Base-by-base conservation (phyloP, 208 protist species). In the Trypanosoma grayi region DNA sequence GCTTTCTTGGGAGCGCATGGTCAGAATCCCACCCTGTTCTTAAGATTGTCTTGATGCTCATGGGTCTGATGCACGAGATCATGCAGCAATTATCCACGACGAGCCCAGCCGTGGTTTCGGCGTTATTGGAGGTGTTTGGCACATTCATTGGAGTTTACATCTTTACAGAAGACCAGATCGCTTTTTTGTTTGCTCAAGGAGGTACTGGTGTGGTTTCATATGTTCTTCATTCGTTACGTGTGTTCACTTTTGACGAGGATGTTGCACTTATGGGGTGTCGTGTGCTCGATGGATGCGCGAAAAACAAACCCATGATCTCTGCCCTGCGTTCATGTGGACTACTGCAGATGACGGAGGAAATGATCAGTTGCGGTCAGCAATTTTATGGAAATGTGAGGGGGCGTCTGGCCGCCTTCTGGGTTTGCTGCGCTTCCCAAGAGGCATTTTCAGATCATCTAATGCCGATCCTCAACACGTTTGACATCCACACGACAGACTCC, bases 101-200 rank as follows among this genome's bases (percentile, higher is more conserved):
- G 28, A 90, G 83, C 53, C 79, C 81, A 13, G 83, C 77, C 13
- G 85, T 95, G 20, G 71, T 81, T 24, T 63, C 78, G 2, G 81
- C 75, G 18, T 73, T 83, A 22, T 69, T 79, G 2, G 81, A 84
- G n/a, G 39, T 89, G 7, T 30, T 90, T 22, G 44, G 53, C 8
- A 57, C 51, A 20, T 92, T 87, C 59, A 61, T 90, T 41, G 47
- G 40, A 3, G 80, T 81, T 30, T 95, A 95, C 60, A 48, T 83
- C 9, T 70, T 79, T 22, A 52, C 60, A 39, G 47, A 73, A 31
- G 61, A 77, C 1, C 9, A 60, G 37, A 28, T 14, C 45, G 48
- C 1, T 60, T 74, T 30, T 80, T 78, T 75, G 4, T 80, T 88
- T 66, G 60, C 44, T 58, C 40, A 65, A 9, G 76, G 18, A 18